Evolutionary conservation across 768 basidiomycete genomes (phyloP).

Genomic region (Boletus sensibilis): DNA sequence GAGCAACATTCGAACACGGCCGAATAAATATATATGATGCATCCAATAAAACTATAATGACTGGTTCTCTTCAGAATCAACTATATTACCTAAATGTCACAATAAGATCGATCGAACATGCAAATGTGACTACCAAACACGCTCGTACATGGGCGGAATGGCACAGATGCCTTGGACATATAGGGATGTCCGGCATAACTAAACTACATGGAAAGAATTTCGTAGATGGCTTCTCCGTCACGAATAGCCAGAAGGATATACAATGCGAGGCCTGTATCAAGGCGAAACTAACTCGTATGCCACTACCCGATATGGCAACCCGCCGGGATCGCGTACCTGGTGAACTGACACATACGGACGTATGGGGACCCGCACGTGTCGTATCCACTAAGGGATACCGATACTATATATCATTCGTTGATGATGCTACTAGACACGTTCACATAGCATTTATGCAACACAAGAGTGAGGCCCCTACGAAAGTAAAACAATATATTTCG

Average conservation of each 20-base stretch:
- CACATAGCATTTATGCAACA: too few species aligned
- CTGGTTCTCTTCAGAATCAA: too few species aligned
- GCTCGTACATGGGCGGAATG: background rate
- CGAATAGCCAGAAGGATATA: background rate
- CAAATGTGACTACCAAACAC: background rate
- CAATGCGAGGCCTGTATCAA: background rate
- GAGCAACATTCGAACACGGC: background rate
- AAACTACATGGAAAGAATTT: background rate
- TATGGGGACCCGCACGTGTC: too few species aligned
- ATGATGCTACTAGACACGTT: too few species aligned
- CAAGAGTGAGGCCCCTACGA: too few species aligned
- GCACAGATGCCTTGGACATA: background rate
- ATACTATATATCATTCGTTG: too few species aligned
- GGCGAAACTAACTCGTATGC: background rate
- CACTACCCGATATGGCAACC: background rate
- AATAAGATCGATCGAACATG: background rate
- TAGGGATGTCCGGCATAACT: background rate
- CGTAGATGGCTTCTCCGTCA: background rate
- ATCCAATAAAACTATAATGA: background rate
- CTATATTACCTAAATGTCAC: conserved; percentile 2
- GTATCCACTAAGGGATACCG: too few species aligned
- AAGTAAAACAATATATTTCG: conserved; percentile 27
- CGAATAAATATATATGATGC: background rate
- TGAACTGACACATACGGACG: too few species aligned
- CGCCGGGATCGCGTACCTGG: conserved; percentile 10